A percentile compares a stretch with the other conserved stretches of the same genome.
phyloP scores from a whole-genome alignment of 202 grass and related monocot species.

The Zoysia matrella region DNA sequence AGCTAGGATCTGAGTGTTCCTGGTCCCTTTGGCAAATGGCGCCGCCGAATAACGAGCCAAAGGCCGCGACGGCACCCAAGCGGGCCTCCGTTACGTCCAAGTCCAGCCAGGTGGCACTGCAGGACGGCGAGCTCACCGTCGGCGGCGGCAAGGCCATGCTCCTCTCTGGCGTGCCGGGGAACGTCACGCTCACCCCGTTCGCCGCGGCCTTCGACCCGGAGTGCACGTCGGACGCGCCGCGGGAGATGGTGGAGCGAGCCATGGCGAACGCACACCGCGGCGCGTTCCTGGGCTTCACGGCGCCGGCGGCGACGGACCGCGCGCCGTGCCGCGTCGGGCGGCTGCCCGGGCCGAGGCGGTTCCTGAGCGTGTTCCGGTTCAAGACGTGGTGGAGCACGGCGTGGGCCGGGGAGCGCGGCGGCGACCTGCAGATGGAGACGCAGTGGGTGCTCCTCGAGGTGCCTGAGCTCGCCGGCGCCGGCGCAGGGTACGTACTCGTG shows the following conservation, averaged over 20 bases:
- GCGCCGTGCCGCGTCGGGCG: slow-evolving; percentile 34
- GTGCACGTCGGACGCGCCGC: not conserved
- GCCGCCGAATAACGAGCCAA: slow-evolving; percentile 8
- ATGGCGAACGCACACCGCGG: slow-evolving; percentile 6
- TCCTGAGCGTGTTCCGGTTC: slow-evolving; percentile 69
- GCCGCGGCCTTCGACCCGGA: not conserved
- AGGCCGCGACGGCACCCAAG: not conserved
- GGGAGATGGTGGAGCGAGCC: slow-evolving; percentile 10
- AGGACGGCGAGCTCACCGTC: slow-evolving; percentile 17
- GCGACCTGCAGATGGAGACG: slow-evolving; percentile 59
- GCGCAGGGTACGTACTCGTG: slow-evolving; percentile 36
- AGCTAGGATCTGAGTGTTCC: no score
- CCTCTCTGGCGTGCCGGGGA: slow-evolving; percentile 41
- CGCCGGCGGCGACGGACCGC: not conserved
- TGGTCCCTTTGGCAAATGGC: not conserved
- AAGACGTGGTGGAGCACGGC: slow-evolving; percentile 69
- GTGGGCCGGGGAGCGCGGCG: slow-evolving; percentile 41
- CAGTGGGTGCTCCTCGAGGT: slow-evolving; percentile 63
- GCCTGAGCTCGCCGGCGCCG: slow-evolving; percentile 36
- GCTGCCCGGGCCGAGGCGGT: not conserved
- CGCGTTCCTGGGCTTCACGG: slow-evolving; percentile 60
- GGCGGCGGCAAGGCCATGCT: not conserved
- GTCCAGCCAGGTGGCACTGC: not conserved
- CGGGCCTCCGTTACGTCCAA: not conserved
- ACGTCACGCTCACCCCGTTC: slow-evolving; percentile 46